A percentile compares a stretch with the other conserved stretches of the same genome.
Evolutionary conservation across 176 grass and related monocot species (phyloP).

Genomic region (Thinopyrum elongatum): DNA sequence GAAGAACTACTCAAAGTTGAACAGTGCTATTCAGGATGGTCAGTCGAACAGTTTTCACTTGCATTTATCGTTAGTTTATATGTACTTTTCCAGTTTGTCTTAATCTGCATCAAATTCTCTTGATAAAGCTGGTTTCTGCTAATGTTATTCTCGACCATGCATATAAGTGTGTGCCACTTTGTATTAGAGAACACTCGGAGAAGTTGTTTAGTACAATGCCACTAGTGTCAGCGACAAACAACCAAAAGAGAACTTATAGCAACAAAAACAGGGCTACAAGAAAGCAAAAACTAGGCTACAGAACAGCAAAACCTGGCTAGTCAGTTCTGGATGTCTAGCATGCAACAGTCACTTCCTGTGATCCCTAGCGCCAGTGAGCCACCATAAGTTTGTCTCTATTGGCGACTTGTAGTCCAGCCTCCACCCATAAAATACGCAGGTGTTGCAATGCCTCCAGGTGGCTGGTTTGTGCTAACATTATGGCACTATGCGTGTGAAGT

Average conservation of each 20-base stretch:
- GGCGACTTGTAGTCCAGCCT: not conserved
- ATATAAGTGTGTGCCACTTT: not conserved
- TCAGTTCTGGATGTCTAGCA: too few species aligned
- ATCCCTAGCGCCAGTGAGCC: not conserved
- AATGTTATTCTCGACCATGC: not conserved
- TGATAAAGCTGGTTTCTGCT: not conserved
- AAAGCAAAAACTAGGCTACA: not conserved
- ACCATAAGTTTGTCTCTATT: not conserved
- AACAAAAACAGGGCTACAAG: not conserved
- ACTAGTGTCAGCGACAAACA: not conserved
- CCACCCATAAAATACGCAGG: not conserved
- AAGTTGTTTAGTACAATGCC: not conserved
- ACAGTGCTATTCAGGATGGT: slow-evolving; percentile 52
- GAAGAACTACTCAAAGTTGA: slow-evolving; percentile 69
- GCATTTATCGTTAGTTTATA: not conserved
- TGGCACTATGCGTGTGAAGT: not conserved
- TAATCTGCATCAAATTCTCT: not conserved
- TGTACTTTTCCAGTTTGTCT: not conserved
- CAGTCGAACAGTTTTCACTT: slow-evolving; percentile 5
- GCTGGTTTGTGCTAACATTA: not conserved
- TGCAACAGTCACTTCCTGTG: not conserved
- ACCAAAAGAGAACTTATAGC: not conserved
- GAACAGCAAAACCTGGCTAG: not conserved
- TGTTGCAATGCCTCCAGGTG: not conserved
- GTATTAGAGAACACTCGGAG: not conserved